phyloP scores from a whole-genome alignment of 371 early-diverging fungal genomes.

The Funneliformis caledonium region DNA sequence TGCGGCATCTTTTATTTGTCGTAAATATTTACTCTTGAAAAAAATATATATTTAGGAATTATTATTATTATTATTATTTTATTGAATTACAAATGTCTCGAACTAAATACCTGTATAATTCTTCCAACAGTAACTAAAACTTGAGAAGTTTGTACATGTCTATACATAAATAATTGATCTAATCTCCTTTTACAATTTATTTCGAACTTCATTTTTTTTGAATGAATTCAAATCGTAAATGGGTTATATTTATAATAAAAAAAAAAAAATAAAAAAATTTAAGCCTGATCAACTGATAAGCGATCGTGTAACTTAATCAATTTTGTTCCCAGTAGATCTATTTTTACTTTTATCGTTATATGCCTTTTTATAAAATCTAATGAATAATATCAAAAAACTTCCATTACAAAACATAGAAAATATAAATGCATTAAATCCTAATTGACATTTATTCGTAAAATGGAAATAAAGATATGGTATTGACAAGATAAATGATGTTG shows the following conservation, averaged over 20 bases:
- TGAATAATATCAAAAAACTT: slow-evolving; percentile 34
- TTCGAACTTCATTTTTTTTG: background rate
- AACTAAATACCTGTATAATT: slow-evolving; percentile 12
- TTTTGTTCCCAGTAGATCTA: background rate
- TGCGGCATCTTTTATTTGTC: slow-evolving; percentile 43
- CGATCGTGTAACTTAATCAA: background rate
- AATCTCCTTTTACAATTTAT: slow-evolving; percentile 13
- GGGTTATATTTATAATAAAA: too few relatives aligned
- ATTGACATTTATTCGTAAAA: slow-evolving; percentile 28
- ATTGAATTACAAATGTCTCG: background rate
- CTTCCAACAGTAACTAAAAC: slow-evolving; percentile 22
- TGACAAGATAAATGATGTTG: slow-evolving; percentile 25
- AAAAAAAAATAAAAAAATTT: background rate
- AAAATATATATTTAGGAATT: background rate
- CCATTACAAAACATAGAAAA: slow-evolving; percentile 32
- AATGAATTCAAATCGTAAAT: too few relatives aligned
- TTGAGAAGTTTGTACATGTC: background rate
- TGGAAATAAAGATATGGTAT: slow-evolving; percentile 37
- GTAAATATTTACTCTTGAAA: slow-evolving; percentile 46
- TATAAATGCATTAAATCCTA: slow-evolving; percentile 23
- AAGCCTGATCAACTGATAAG: background rate
- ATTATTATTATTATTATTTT: background rate
- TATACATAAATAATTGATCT: slow-evolving; percentile 26
- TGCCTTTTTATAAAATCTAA: slow-evolving; percentile 31
- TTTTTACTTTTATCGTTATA: background rate